Evolutionary conservation across 2,329 filamentous ascomycete genomes (phyloP), one percentile per base, ranked within the genome.

Genomic region (Nemania sp.): DNA sequence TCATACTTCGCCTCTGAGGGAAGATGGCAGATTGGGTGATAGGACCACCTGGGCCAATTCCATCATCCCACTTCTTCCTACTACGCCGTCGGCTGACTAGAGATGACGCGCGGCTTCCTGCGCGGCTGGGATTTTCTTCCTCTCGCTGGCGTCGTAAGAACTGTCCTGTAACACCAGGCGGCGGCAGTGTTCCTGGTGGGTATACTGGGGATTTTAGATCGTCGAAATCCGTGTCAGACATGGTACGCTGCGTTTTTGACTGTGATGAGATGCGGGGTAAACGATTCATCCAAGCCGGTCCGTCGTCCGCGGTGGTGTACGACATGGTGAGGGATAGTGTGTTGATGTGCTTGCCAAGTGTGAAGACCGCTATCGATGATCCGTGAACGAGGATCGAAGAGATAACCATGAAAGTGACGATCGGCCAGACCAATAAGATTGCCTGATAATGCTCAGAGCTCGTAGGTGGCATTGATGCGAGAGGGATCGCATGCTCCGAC

Each of bases 341-440:
- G 75, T 97, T 97, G 81, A 99, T 99, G 57, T 90, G 92, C 73
- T 97, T 99, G 65, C 94, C 94, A 1, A 99, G 83, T 0, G 94
- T 97, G 66, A 99, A 99, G 7, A 99, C 94, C 5, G 94, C 94
- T 64, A 99, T 89, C 0, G 94, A 97, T n/a, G 94, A 97, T 19
- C 94, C 94, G 66, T 99, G 94, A 1, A 99, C 90, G 31, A 97
- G 74, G 65, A 99, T 99, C 11, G 94, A 99, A 3, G 89, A 82
- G 48, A 99, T 90, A 56, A 99, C 93, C 66, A 99, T 77, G 72
- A 99, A 99, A 0, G 90, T 91, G 0, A 90, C 90, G 54, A 99
- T 92, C 0, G 94, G 94, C 94, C 94, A 99, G 42, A 99, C 95
- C 23, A 96, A 75, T 49, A 89, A 82, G 46, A 97, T 86, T 26